phyloP scores from a whole-genome alignment of 225 moss, liverwort and hornwort genomes.

The Sphagnum tenellum region DNA sequence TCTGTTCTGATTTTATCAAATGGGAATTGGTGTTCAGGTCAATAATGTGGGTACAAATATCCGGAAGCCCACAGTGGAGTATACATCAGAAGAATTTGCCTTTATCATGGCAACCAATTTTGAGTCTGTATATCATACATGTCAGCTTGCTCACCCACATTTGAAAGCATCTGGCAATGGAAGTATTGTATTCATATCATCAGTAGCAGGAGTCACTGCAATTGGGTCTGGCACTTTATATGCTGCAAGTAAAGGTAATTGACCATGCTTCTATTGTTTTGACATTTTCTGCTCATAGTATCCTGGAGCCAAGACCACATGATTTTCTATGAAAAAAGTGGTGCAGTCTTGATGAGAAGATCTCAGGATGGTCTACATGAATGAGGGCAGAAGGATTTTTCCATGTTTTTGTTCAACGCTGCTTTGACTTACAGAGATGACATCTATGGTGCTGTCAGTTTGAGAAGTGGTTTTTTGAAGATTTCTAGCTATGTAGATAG shows the following conservation, averaged over 20 bases:
- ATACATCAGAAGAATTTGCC: slow-evolving; percentile 40
- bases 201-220: slow-evolving; percentile 58
- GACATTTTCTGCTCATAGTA: neutral
- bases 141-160: slow-evolving; percentile 62
- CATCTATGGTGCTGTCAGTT: neutral
- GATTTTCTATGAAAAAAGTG: neutral
- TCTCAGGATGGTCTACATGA: no score
- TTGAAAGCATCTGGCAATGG: slow-evolving; percentile 45
- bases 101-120: slow-evolving; percentile 53
- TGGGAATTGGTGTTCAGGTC: slow-evolving; percentile 27
- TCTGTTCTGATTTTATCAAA: no score
- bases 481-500: no score
- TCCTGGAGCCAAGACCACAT: neutral
- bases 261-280: neutral
- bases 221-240: slow-evolving; percentile 42
- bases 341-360: no score
- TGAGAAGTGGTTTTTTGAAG: no score
- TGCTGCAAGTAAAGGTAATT: slow-evolving; percentile 57
- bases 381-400: neutral
- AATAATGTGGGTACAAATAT: slow-evolving; percentile 83
- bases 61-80: slow-evolving; percentile 64
- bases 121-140: slow-evolving; percentile 63
- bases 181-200: slow-evolving; percentile 63
- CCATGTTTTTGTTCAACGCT: neutral
- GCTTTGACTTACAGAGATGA: neutral